Evolutionary conservation across 805 yeast genomes (phyloP).

Genomic region (Metschnikowia reukaufii): DNA sequence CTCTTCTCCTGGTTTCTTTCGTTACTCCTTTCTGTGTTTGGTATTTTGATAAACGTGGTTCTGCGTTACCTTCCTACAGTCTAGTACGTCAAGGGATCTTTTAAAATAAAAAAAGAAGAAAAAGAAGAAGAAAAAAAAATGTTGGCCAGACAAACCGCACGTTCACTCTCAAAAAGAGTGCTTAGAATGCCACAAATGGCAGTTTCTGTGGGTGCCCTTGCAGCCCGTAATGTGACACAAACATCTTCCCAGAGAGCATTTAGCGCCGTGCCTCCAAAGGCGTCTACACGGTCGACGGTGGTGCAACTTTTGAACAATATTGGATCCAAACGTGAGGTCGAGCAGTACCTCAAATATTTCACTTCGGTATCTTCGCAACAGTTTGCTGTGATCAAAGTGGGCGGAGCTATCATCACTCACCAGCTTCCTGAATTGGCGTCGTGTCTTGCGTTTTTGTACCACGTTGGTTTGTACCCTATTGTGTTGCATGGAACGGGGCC

Average conservation of each 20-base stretch:
- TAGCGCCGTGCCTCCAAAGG: constrained; percentile 11
- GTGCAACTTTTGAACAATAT: constrained; percentile 92
- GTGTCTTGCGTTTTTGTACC: constrained; percentile 92
- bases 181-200: constrained; percentile 8
- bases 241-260: constrained; percentile 7
- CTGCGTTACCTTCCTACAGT: not conserved
- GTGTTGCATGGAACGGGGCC: constrained; percentile 99
- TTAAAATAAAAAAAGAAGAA: not conserved
- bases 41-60: not conserved
- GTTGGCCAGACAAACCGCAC: constrained; percentile 16
- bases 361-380: constrained; percentile 96
- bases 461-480: constrained; percentile 95
- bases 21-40: not conserved
- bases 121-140: constrained; percentile 1
- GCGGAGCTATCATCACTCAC: constrained; percentile 98
- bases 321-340: constrained; percentile 97
- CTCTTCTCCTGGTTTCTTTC: not conserved
- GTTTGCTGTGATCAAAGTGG: constrained; percentile 97
- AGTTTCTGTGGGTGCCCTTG: not conserved
- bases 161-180: constrained; percentile 12
- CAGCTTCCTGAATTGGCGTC: constrained; percentile 92
- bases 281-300: constrained; percentile 89
- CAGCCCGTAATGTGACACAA: not conserved
- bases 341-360: constrained; percentile 93
- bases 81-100: not conserved